Evolutionary conservation across 2,329 filamentous ascomycete genomes (phyloP), one percentile per base, ranked within the genome.

Genomic region (Colletotrichum sp.): DNA sequence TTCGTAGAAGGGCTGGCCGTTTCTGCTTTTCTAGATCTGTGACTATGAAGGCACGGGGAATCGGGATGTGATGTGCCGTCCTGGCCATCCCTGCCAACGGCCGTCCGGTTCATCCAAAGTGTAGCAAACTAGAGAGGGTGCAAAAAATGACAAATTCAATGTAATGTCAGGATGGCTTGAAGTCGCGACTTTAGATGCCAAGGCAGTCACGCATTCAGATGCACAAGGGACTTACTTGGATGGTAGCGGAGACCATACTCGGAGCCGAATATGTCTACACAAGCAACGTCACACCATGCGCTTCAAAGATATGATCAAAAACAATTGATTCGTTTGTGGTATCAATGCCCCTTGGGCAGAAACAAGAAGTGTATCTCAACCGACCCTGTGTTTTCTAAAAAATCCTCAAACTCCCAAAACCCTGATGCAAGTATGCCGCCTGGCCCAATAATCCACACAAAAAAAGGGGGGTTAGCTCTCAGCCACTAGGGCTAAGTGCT

Each of bases 311-410:
- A 63, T 69, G 30, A 62, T 67, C 64, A 67, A 67, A 67, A 62
- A 34, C 21, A 21, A 21, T 39, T 69, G 55, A 69, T 69, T 62
- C 52, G 30, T 68, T 68, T 62, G 55, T 69, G 67, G 67, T 69
- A 69, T 69, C 67, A 69, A 49, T 39, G 32, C 55, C 55, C 36
- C 34, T 62, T 28, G 67, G 67, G 67, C 67, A 26, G 36, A 59
- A 69, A 39, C 55, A 69, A 69, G 67, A 69, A 69, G 44, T 60
- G 67, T 69, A 49, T 39, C 67, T 62, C 55, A 57, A 55, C 49
- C 49, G 32, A 57, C 49, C 67, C 67, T 69, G 55, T 69, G 67
- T 69, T 69, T 69, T 69, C 67, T 69, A 49, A 26, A 67, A 67
- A 62, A 30, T 52, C 66, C 67, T 69, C 55, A 60, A 69, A 69